A percentile compares a stretch with the other conserved stretches of the same genome.
phyloP scores from a whole-genome alignment of 129 eudicot genomes.

The Flaveria brownii region DNA sequence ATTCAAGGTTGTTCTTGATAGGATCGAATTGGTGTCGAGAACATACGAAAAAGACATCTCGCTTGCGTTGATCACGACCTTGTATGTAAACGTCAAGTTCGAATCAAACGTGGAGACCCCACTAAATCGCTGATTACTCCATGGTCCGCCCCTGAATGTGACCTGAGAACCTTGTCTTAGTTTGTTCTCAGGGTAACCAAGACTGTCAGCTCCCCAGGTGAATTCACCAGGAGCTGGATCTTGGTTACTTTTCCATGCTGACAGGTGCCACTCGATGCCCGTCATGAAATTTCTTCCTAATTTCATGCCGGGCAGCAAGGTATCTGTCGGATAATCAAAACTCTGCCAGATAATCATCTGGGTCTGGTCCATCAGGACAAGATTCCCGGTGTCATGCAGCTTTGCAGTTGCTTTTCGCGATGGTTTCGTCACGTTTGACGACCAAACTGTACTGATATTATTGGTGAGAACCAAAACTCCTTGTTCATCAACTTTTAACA shows the following conservation, averaged over 20 bases:
- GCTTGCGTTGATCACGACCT: conserved; percentile 15
- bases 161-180: conserved; percentile 22
- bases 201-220: conserved; percentile 31
- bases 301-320: conserved; percentile 46
- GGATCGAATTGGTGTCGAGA: conserved; percentile 12
- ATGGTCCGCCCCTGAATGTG: conserved; percentile 36
- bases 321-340: conserved; percentile 50
- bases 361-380: conserved; percentile 25
- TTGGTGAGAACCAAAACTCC: conserved; percentile 21
- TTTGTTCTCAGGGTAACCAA: conserved; percentile 34
- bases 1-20: conserved; percentile 26
- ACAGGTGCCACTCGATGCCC: conserved; percentile 26
- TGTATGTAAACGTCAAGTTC: not conserved
- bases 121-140: conserved; percentile 39
- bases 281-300: conserved; percentile 28
- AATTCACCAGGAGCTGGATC: conserved; percentile 46
- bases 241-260: conserved; percentile 41
- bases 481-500: not conserved
- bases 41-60: conserved; percentile 32
- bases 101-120: conserved; percentile 24
- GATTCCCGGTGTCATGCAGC: conserved; percentile 45
- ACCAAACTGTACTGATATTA: conserved; percentile 18
- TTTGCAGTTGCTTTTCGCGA: conserved; percentile 17
- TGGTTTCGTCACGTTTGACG: conserved; percentile 17
- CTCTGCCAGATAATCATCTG: conserved; percentile 49